Evolutionary conservation across 441 rosid species (phyloP).

Genomic region (Viola pubescens): DNA sequence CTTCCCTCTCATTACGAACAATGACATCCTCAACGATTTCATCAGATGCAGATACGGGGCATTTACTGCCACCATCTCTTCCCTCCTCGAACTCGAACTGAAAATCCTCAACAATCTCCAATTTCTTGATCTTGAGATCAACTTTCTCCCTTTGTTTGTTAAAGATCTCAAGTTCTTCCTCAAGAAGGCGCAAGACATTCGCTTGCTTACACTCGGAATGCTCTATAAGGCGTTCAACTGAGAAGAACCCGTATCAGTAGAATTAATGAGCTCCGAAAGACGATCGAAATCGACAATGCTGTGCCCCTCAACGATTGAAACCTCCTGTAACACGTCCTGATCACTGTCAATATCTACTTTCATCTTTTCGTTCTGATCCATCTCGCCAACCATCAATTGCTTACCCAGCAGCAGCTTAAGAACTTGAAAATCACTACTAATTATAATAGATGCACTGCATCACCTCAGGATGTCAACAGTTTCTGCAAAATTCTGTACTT

Average conservation of each 20-base stretch:
- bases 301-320: constrained; percentile 45
- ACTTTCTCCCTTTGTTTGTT: constrained; percentile 73
- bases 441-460: no score
- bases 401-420: constrained; percentile 14
- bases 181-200: constrained; percentile 59
- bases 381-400: constrained; percentile 38
- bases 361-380: constrained; percentile 46
- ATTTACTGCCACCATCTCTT: constrained; percentile 41
- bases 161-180: constrained; percentile 75
- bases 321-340: constrained; percentile 86
- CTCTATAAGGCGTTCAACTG: constrained; percentile 70
- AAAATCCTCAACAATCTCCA: constrained; percentile 80
- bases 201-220: constrained; percentile 85
- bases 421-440: no score
- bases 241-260: constrained; percentile 68
- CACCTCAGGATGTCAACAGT: no score
- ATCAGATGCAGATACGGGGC: constrained; percentile 55
- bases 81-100: constrained; percentile 45
- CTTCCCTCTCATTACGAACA: constrained; percentile 45
- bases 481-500: no score
- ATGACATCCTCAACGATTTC: constrained; percentile 30
- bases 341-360: constrained; percentile 75
- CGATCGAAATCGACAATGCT: constrained; percentile 58
- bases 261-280: constrained; percentile 47
- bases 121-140: constrained; percentile 48